Conservation (phyloP, 148 eudicot species). For the Oxyria digyna region DNA sequence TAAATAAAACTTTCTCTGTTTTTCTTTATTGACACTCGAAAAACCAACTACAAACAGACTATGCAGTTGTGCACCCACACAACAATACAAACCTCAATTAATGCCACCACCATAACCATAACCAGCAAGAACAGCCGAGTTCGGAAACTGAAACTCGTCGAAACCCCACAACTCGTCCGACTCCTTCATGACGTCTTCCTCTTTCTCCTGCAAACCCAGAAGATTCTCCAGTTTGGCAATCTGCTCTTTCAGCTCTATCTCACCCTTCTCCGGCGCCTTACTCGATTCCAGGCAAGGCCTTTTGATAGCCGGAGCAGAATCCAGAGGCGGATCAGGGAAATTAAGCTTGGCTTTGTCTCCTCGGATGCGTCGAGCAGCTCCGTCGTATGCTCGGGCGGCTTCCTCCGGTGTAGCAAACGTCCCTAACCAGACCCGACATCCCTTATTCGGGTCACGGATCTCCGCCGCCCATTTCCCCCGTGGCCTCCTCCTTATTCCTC, state of each 20-base stretch:
- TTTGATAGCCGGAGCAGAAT: not conserved
- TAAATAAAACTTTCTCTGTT: not conserved
- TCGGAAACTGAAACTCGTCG: conserved; percentile 1
- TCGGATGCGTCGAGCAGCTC: conserved; percentile 30
- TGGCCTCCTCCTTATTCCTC: conserved; percentile 28
- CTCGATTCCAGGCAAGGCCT: conserved; percentile 6
- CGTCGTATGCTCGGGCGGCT: conserved; percentile 40
- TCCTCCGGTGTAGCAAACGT: conserved; percentile 39
- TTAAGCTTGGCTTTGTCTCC: conserved; percentile 36
- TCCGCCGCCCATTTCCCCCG: conserved; percentile 51
- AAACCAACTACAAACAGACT: not conserved
- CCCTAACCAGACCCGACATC: conserved; percentile 35
- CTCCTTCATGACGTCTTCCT: not conserved
- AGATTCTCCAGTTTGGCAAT: not conserved
- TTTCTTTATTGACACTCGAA: not conserved
- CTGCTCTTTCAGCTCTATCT: conserved; percentile 3
- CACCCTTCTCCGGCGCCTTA: not conserved
- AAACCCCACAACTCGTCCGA: not conserved
- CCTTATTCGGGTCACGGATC: conserved; percentile 46
- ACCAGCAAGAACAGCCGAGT: not conserved
- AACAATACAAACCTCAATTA: not conserved
- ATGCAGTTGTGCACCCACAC: not conserved
- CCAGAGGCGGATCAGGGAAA: conserved; percentile 9
- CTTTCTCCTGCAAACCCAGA: not conserved
- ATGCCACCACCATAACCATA: not conserved